These are phyloP conservation scores for Beverwykella pulmonaria DNA, from an alignment of 495 filamentous ascomycete genomes.

Conservation along the genomic window DNA sequence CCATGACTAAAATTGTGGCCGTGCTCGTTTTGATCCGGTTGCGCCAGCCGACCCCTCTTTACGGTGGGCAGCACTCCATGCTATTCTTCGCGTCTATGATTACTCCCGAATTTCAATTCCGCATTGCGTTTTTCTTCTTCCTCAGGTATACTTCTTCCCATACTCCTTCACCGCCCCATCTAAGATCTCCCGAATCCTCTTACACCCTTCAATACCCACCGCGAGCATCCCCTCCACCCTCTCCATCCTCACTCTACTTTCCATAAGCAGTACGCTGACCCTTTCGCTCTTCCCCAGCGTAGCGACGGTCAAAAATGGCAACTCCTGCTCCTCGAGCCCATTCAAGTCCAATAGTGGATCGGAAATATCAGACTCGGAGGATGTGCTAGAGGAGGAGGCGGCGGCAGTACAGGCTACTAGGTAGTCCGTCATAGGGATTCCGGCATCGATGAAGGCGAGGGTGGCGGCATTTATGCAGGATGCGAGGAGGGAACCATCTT, in stretches of 20 bases:
- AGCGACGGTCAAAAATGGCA: conserved; percentile 84
- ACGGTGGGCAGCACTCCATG: too few relatives aligned
- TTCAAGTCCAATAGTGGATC: conserved; percentile 92
- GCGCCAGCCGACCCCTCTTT: too few relatives aligned
- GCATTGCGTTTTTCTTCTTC: background rate
- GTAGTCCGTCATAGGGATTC: conserved; percentile 91
- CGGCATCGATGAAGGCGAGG: conserved; percentile 89
- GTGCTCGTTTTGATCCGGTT: too few relatives aligned
- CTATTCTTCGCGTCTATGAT: too few relatives aligned
- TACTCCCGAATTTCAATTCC: too few relatives aligned
- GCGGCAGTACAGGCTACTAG: conserved; percentile 86
- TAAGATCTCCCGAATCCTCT: conserved; percentile 75
- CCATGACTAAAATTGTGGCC: too few relatives aligned
- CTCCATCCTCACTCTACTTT: conserved; percentile 75
- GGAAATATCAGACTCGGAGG: conserved; percentile 59
- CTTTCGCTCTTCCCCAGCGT: conserved; percentile 66
- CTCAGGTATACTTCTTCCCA: conserved; percentile 51
- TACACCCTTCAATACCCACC: conserved; percentile 89
- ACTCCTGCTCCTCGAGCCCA: conserved; percentile 80
- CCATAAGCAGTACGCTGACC: conserved; percentile 78
- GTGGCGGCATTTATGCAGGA: conserved; percentile 89
- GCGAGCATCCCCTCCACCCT: conserved; percentile 89
- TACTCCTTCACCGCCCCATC: conserved; percentile 69
- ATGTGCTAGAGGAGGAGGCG: conserved; percentile 43
- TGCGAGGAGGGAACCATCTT: conserved; percentile 89